Conservation (phyloP, 345 rosid species). For the Brassica incana region DNA sequence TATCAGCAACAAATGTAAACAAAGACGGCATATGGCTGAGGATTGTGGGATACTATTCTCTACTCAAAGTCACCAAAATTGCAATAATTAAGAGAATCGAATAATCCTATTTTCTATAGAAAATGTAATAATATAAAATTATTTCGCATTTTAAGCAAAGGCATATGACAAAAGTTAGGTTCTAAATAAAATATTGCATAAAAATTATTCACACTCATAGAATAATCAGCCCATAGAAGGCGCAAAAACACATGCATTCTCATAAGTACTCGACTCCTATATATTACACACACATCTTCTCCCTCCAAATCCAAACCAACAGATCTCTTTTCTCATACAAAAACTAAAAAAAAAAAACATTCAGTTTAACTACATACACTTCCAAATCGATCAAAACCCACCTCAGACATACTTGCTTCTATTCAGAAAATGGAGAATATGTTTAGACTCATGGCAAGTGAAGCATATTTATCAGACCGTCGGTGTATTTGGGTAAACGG, state of each 20-base stretch:
- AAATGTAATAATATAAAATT: not conserved
- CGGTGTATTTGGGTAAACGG: conserved; percentile 46
- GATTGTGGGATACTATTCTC: conserved; percentile 16
- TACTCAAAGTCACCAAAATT: conserved; percentile 21
- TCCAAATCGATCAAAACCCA: conserved; percentile 15
- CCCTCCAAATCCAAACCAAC: conserved; percentile 33
- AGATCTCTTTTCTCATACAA: conserved; percentile 18
- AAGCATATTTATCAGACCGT: conserved; percentile 47
- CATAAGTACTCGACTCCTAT: conserved; percentile 15
- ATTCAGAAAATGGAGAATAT: conserved; percentile 45
- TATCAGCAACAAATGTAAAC: not conserved
- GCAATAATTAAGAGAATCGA: conserved; percentile 30
- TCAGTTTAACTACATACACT: conserved; percentile 16
- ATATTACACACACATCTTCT: conserved; percentile 20
- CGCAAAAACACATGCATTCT: conserved; percentile 33
- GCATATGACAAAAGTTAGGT: conserved; percentile 36
- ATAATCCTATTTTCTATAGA: conserved; percentile 14
- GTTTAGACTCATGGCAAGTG: conserved; percentile 44
- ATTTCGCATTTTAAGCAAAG: conserved; percentile 29
- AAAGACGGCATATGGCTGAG: conserved; percentile 10
- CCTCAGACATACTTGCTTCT: not conserved
- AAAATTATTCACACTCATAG: conserved; percentile 23
- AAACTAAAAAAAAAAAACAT: not conserved
- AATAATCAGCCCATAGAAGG: conserved; percentile 16
- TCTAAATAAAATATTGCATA: conserved; percentile 2